Evolutionary conservation across 2,329 filamentous ascomycete genomes (phyloP), one percentile per base, ranked within the genome.

Genomic region (Exophiala aquamarina): DNA sequence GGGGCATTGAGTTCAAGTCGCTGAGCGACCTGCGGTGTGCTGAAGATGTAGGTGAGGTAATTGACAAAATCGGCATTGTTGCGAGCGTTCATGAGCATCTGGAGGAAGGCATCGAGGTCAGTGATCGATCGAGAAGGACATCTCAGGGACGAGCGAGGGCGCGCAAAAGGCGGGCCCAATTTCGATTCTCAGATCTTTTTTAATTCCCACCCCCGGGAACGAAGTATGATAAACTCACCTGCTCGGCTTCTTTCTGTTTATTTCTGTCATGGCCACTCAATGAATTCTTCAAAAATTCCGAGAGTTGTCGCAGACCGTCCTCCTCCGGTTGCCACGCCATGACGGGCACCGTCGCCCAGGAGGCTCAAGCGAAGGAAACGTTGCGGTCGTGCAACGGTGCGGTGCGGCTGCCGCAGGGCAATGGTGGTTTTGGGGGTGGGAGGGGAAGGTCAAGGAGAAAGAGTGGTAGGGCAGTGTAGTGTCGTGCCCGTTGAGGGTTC

Each of bases 71-170:
- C 92, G 39, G 91, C 91, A 9, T 88, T 93, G 42, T 77, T 73
- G 66, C 89, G 94, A 52, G 92, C 93, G 72, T 95, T 87, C 57
- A 82, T 78, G 61, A 98, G 87, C 89, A 97, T 94, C 93, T 97
- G 61, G 47, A 26, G 43, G 11, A 26, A 11, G 11, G 6, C 23
- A 6, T 26, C 6, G 23, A 6, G 23, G 23, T 26, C 23, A 26
- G 23, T 26, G 23, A n/a, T n/a, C n/a, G n/a, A n/a, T n/a, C n/a
- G n/a, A n/a, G n/a, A n/a, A n/a, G n/a, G n/a, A n/a, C n/a, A n/a
- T n/a, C n/a, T n/a, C n/a, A n/a, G n/a, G n/a, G n/a, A n/a, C n/a
- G n/a, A n/a, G n/a, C n/a, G n/a, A n/a, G n/a, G n/a, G n/a, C n/a
- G n/a, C n/a, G n/a, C n/a, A n/a, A n/a, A n/a, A n/a, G n/a, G n/a